Evolutionary conservation across 2,329 filamentous ascomycete species (phyloP).

Genomic region (Xylariaceae sp.): DNA sequence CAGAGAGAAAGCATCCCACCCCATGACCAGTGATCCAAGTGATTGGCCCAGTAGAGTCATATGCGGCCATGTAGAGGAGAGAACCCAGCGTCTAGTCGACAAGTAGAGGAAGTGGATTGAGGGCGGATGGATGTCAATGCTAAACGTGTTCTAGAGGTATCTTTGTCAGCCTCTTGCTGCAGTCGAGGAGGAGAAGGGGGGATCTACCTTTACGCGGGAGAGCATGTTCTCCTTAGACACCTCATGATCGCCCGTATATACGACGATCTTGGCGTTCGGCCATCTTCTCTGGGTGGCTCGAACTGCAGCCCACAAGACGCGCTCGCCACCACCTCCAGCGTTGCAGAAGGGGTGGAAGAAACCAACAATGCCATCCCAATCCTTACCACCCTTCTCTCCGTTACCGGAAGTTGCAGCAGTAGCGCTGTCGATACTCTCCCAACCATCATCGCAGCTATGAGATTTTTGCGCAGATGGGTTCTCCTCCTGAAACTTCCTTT

Average conservation of each 20-base stretch:
- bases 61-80: slow-evolving; percentile 83
- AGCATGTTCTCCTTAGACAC: slow-evolving; percentile 81
- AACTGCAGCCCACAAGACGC: slow-evolving; percentile 95
- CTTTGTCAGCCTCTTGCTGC: slow-evolving; percentile 5
- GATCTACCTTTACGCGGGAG: slow-evolving; percentile 68
- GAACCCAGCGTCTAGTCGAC: slow-evolving; percentile 81
- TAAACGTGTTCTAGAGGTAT: slow-evolving; percentile 72
- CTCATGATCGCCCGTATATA: slow-evolving; percentile 95
- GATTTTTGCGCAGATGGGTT: slow-evolving; percentile 36
- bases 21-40: slow-evolving; percentile 81
- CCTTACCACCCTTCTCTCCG: slow-evolving; percentile 49
- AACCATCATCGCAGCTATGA: slow-evolving; percentile 59
- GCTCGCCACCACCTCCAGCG: slow-evolving; percentile 91
- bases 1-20: slow-evolving; percentile 90
- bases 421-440: slow-evolving; percentile 67
- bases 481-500: slow-evolving; percentile 39
- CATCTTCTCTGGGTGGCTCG: slow-evolving; percentile 86
- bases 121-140: slow-evolving; percentile 83
- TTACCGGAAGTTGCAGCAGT: slow-evolving; percentile 40
- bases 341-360: slow-evolving; percentile 99
- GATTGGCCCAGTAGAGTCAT: slow-evolving; percentile 96
- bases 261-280: slow-evolving; percentile 85
- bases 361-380: slow-evolving; percentile 84
- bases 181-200: neutral
- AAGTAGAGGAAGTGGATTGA: slow-evolving; percentile 89